These are phyloP conservation scores for Botrytis byssoidea DNA, from an alignment of 2,329 filamentous ascomycete genomes.

Conservation along the genomic window DNA sequence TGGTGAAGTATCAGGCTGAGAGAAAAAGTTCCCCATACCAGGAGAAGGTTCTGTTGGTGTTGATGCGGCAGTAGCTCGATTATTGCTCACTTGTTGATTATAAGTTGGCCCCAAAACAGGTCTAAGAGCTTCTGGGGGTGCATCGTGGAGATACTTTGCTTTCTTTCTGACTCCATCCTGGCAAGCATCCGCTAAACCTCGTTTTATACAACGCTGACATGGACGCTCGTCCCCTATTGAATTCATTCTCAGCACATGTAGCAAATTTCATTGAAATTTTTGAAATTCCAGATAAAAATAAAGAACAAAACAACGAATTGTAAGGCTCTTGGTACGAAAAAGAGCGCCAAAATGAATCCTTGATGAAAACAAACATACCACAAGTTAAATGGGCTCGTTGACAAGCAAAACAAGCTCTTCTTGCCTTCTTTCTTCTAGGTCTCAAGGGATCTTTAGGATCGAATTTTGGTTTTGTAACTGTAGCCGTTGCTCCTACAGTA, in stretches of 20 bases:
- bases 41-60: constrained; percentile 37
- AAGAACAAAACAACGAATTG: constrained; percentile 22
- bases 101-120: constrained; percentile 76
- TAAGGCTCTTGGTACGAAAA: background rate
- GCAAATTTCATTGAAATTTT: background rate
- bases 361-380: constrained; percentile 64
- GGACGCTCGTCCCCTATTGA: constrained; percentile 84
- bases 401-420: constrained; percentile 93
- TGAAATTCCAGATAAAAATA: constrained; percentile 2
- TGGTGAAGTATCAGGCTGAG: constrained; percentile 36
- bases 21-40: constrained; percentile 35
- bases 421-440: constrained; percentile 91
- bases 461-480: constrained; percentile 59
- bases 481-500: constrained; percentile 42
- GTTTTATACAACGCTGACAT: constrained; percentile 90
- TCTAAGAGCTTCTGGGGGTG: constrained; percentile 81
- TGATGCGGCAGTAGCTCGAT: constrained; percentile 25
- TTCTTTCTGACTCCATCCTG: constrained; percentile 98
- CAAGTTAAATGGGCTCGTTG: constrained; percentile 97
- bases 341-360: constrained; percentile 14
- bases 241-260: constrained; percentile 21
- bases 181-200: constrained; percentile 84
- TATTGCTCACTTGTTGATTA: constrained; percentile 54
- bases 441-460: constrained; percentile 87
- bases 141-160: constrained; percentile 97